Evolutionary conservation across 2,329 filamentous ascomycete genomes (phyloP).

Genomic region (Calonectria pseudoturangicola): DNA sequence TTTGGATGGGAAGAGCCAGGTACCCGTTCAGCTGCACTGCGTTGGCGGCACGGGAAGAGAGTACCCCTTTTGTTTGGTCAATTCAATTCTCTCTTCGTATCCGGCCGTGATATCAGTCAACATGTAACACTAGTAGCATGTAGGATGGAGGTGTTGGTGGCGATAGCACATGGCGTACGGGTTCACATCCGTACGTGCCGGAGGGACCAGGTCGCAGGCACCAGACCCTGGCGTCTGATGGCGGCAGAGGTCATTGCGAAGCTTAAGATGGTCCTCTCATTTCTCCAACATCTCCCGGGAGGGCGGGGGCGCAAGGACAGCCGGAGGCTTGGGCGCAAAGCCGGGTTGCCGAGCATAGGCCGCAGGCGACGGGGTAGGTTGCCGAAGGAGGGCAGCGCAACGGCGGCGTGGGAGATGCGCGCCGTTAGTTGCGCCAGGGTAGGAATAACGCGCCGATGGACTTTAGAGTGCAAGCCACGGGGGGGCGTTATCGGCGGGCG

Average conservation of each 20-base stretch:
- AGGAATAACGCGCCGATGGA: not conserved
- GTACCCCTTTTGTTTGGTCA: no score
- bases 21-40: no score
- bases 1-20: no score
- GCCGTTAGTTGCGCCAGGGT: not conserved
- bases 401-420: not conserved
- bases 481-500: not conserved
- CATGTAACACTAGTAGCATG: constrained; percentile 14
- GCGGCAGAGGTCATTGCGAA: constrained; percentile 12
- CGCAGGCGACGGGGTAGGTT: constrained; percentile 2
- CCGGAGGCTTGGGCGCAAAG: not conserved
- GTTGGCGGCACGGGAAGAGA: no score
- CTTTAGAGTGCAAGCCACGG: not conserved
- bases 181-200: not conserved
- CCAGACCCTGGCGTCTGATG: no score
- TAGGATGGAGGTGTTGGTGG: not conserved
- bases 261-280: constrained; percentile 18
- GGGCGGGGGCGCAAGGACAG: not conserved
- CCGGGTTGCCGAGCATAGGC: constrained; percentile 13
- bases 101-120: not conserved
- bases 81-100: not conserved
- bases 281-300: not conserved
- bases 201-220: not conserved
- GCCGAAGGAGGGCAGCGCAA: constrained; percentile 16
- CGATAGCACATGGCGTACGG: not conserved